Conservation (phyloP, 495 filamentous ascomycete species). For the Lophiostoma macrostomum region DNA sequence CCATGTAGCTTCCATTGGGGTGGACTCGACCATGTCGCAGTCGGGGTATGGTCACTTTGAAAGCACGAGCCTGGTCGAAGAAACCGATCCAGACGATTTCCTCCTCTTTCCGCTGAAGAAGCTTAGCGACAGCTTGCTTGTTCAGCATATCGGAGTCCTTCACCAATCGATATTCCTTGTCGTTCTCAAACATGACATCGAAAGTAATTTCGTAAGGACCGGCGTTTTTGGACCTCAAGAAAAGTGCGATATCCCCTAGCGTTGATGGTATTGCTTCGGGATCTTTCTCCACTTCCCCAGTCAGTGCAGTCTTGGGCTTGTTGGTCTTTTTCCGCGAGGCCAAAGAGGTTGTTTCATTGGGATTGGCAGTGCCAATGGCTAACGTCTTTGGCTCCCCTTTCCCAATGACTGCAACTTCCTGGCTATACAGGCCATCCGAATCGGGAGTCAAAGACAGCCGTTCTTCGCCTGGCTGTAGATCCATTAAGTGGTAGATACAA, state of each 20-base stretch:
- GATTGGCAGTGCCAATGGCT: not conserved
- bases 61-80: conserved; percentile 47
- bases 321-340: not conserved
- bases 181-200: conserved; percentile 48
- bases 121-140: conserved; percentile 29
- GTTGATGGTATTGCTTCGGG: conserved; percentile 13
- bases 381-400: not conserved
- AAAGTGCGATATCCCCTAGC: conserved; percentile 41
- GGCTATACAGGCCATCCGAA: not conserved
- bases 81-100: conserved; percentile 44
- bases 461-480: conserved; percentile 39
- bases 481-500: conserved; percentile 50
- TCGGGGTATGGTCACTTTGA: conserved; percentile 46
- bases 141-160: conserved; percentile 41
- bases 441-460: not conserved
- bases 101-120: conserved; percentile 39
- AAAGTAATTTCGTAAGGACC: conserved; percentile 53
- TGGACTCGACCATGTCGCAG: conserved; percentile 21
- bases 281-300: conserved; percentile 1
- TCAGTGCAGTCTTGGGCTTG: not conserved
- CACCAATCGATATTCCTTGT: conserved; percentile 38
- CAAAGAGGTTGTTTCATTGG: no score
- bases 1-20: conserved; percentile 35
- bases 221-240: conserved; percentile 51
- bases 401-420: conserved; percentile 1